These are phyloP conservation scores for Uronychia setigera DNA, from an alignment of 73 alveolate genomes.

Conservation along the genomic window DNA sequence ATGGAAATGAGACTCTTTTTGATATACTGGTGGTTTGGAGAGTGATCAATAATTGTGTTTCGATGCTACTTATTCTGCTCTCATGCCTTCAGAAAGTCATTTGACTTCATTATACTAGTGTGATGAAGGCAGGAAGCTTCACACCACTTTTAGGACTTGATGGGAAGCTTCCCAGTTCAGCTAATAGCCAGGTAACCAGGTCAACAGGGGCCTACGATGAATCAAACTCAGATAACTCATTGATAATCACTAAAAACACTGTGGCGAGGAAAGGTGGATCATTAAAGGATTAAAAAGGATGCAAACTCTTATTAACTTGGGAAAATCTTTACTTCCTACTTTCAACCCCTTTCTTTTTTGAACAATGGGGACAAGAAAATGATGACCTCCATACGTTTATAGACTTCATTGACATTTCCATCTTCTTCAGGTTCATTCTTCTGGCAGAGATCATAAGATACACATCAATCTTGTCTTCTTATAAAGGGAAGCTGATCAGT, in stretches of 20 bases:
- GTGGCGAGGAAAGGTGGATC: neutral
- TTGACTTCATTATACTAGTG: neutral
- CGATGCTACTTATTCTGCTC: neutral
- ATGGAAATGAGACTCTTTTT: neutral
- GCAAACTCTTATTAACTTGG: neutral
- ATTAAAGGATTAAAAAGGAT: neutral
- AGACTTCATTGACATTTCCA: neutral
- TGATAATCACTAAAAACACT: neutral
- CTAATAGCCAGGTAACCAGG: neutral
- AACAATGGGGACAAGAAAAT: neutral
- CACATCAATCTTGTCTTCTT: neutral
- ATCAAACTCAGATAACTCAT: neutral
- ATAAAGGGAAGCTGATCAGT: neutral
- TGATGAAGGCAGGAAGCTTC: neutral
- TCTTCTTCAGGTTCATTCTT: neutral
- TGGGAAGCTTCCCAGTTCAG: neutral
- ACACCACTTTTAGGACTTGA: too few relatives aligned
- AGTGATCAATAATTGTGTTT: neutral
- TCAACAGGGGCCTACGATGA: neutral
- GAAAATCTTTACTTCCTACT: neutral
- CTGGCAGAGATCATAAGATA: neutral
- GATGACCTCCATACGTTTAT: neutral
- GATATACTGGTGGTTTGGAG: neutral
- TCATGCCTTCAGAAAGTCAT: neutral
- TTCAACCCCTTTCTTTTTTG: neutral